A percentile compares a stretch with the other conserved stretches of the same genome.
Conservation (phyloP, 1,284 basidiomycete species). For the Gomphus sp. region DNA sequence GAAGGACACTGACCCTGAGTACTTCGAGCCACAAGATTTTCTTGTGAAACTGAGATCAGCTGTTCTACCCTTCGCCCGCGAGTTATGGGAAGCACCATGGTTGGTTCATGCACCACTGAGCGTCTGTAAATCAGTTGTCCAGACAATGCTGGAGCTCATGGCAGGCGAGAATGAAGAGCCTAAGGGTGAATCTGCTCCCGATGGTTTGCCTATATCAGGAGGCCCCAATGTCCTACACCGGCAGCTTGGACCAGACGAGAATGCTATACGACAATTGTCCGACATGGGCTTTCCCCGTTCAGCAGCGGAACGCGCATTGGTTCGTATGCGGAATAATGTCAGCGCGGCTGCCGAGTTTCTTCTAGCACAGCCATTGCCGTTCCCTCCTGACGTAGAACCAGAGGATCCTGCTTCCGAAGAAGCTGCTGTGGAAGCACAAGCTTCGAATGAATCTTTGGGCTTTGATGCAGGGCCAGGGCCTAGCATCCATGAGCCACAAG, state of each 20-base stretch:
- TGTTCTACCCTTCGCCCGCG: conserved; percentile 57
- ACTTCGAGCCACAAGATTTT: conserved; percentile 82
- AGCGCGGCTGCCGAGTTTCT: conserved; percentile 86
- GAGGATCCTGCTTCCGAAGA: conserved; percentile 21
- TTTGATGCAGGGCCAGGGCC: conserved; percentile 9
- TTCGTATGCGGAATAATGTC: conserved; percentile 83
- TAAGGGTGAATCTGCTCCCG: conserved; percentile 28
- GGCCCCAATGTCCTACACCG: conserved; percentile 24
- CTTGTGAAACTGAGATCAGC: conserved; percentile 73
- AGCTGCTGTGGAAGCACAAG: conserved; percentile 24
- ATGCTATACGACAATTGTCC: conserved; percentile 70
- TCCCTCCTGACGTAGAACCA: conserved; percentile 51
- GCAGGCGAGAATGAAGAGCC: conserved; percentile 75
- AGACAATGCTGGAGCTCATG: conserved; percentile 74
- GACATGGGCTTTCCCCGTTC: conserved; percentile 96
- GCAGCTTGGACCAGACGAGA: conserved; percentile 58
- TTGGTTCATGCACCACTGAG: conserved; percentile 64
- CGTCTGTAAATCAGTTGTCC: conserved; percentile 67
- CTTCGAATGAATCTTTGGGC: conserved; percentile 10
- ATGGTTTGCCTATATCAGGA: conserved; percentile 18
- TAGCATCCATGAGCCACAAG: conserved; percentile 16
- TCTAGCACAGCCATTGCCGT: conserved; percentile 73
- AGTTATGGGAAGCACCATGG: conserved; percentile 84
- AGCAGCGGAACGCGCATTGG: conserved; percentile 77
- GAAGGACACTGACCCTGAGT: conserved; percentile 62